Base-by-base conservation (phyloP, 139 green algal species). In the Micractinium sp. region DNA sequence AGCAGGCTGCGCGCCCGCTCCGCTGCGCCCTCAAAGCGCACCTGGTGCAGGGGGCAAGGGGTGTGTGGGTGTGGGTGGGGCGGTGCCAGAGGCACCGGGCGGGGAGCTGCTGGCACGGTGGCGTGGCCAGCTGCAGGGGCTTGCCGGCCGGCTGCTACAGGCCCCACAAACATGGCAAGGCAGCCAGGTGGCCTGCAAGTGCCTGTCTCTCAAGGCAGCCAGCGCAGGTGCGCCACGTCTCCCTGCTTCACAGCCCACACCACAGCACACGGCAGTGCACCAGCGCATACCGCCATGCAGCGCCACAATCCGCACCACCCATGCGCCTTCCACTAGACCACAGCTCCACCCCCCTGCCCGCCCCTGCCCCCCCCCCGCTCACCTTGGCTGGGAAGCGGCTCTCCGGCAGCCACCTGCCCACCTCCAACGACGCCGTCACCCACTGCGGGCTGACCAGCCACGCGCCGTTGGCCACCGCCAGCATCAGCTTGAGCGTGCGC, bases 401-500 rank as follows among this genome's bases (percentile, higher is more conserved):
- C 33, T 93, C 93, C 20, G 93, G 92, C 86, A 95, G 86, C 95
- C 95, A 97, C 15, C 56, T 20, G 27, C 94, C 94, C 27, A 91
- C 93, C 38, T 93, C 92, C 83, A 95, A 29, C 0, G 90, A 95
- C 0, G 91, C 93, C 4, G 88, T 90, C 15, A 97, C 60, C 94
- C 94, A 97, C 23, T 92, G 80, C 23, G 95, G 94, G 29, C 56
- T 88, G 22, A 97, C 61, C 82, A 97, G 87, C 61, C 82, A 76
- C 0, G 95, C 94, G 13, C 95, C 95, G 66, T 92, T 92, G 33
- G 94, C 93, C 23, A 97, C 91, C 0, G 91, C 94, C 85, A 96
- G 84, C 86, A 96, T 92, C 53, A 93, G 78, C 90, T 96, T 96
- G 31, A 96, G 39, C 4, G 94, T 96, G 81, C 94, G 93, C 13